These are phyloP conservation scores for Ceratobasidium sp. DNA, from an alignment of 1,284 basidiomycete genomes.

Conservation along the genomic window DNA sequence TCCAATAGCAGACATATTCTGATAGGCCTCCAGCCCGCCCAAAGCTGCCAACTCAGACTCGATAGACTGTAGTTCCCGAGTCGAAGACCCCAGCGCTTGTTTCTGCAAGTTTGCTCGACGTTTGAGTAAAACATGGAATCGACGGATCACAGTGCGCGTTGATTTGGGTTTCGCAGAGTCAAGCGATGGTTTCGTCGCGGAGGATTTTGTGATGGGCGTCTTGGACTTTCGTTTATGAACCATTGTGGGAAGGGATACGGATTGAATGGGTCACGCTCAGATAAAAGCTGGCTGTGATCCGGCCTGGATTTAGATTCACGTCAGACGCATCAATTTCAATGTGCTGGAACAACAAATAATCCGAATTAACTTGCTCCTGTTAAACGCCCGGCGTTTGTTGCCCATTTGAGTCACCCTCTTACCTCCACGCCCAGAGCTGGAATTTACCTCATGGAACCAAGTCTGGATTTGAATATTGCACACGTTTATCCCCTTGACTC, in stretches of 20 bases:
- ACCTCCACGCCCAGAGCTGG: background rate
- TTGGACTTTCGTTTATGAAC: conserved; percentile 38
- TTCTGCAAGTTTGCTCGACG: conserved; percentile 49
- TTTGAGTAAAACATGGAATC: conserved; percentile 76
- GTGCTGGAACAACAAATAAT: too few relatives aligned
- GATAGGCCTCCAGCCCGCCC: conserved; percentile 82
- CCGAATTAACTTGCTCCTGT: background rate
- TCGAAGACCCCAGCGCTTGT: background rate
- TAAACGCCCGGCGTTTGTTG: background rate
- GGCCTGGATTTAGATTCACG: too few relatives aligned
- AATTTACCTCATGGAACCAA: background rate
- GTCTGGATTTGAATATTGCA: background rate
- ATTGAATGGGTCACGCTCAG: too few relatives aligned
- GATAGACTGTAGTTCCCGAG: conserved; percentile 59
- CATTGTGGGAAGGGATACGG: too few relatives aligned
- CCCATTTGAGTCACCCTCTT: background rate
- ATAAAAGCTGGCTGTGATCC: too few relatives aligned
- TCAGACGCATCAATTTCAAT: too few relatives aligned
- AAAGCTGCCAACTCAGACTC: conserved; percentile 70
- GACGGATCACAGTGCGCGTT: conserved; percentile 71
- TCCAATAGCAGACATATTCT: conserved; percentile 81
- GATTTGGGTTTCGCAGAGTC: conserved; percentile 62
- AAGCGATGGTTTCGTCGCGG: background rate
- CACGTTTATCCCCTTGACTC: background rate
- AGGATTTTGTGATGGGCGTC: conserved; percentile 20